A percentile compares a stretch with the other conserved stretches of the same genome.
These are phyloP conservation scores for Harringtonia aguacate DNA, from an alignment of 2,329 filamentous ascomycete species.

Conservation along the genomic window DNA sequence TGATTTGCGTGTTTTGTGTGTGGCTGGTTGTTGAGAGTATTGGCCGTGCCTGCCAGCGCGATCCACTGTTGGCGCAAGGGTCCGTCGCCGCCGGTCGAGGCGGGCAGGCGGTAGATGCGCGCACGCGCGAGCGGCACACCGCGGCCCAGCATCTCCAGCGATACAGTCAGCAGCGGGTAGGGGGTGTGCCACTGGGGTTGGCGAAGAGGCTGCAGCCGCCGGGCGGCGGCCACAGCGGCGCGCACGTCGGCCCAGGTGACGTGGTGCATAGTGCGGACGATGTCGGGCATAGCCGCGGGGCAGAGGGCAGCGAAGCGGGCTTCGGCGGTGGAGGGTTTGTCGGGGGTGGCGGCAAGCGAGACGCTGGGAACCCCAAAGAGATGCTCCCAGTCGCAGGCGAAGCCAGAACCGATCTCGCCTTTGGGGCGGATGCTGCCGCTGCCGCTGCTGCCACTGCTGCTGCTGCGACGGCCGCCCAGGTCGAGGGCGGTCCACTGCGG, in stretches of 20 bases:
- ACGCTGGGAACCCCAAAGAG: slow-evolving; percentile 36
- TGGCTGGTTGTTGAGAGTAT: background rate
- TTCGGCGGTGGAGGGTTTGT: background rate
- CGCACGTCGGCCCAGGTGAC: slow-evolving; percentile 9
- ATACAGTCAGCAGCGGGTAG: slow-evolving; percentile 43
- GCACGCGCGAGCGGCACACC: slow-evolving; percentile 64
- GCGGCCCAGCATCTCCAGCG: slow-evolving; percentile 55
- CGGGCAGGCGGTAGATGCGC: slow-evolving; percentile 78
- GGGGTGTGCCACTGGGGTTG: slow-evolving; percentile 9
- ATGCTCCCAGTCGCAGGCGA: slow-evolving; percentile 73
- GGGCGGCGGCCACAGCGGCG: slow-evolving; percentile 21
- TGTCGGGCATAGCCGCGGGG: background rate
- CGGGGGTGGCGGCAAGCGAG: background rate
- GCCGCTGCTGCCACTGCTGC: too few relatives aligned
- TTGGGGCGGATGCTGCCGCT: too few relatives aligned
- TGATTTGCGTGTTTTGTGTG: background rate
- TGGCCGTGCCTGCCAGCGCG: slow-evolving; percentile 18
- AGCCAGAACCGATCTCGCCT: slow-evolving; percentile 69
- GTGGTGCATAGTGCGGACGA: slow-evolving; percentile 10
- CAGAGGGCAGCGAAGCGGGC: slow-evolving; percentile 7
- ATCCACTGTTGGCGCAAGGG: slow-evolving; percentile 62
- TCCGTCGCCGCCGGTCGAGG: slow-evolving; percentile 16
- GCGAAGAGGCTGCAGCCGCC: too few relatives aligned
- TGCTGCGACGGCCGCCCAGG: slow-evolving; percentile 55
- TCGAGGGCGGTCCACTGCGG: slow-evolving; percentile 64